phyloP scores from a whole-genome alignment of 2,329 filamentous ascomycete genomes.

The Hymenoscyphus fraxineus region DNA sequence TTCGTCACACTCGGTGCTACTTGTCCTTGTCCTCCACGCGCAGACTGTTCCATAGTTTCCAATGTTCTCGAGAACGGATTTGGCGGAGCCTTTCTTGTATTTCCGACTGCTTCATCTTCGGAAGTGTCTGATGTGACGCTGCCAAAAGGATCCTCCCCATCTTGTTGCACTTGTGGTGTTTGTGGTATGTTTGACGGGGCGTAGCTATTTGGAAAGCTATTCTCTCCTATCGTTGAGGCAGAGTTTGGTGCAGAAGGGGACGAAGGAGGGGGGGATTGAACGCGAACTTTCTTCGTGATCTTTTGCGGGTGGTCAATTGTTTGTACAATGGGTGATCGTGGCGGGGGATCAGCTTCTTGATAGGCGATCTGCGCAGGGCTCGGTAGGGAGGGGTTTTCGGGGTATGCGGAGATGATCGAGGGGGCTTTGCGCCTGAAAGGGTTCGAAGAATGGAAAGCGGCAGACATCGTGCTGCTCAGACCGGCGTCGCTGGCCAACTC shows the following conservation, averaged over 20 bases:
- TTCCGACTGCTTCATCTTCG: conserved; percentile 25
- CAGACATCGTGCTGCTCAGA: conserved; percentile 27
- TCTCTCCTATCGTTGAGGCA: conserved; percentile 34
- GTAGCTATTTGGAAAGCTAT: conserved; percentile 21
- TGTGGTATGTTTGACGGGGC: conserved; percentile 26
- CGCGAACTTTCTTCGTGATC: conserved; percentile 58
- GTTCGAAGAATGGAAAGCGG: conserved; percentile 33
- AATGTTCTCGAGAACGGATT: conserved; percentile 57
- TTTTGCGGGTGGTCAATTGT: conserved; percentile 25
- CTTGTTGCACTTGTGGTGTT: conserved; percentile 29
- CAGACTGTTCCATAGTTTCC: conserved; percentile 45
- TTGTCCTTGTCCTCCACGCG: conserved; percentile 19
- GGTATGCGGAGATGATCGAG: conserved; percentile 15
- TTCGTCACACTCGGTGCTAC: conserved; percentile 23
- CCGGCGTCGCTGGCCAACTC: background rate
- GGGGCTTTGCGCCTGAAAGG: conserved; percentile 34
- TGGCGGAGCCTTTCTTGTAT: conserved; percentile 36
- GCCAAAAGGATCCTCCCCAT: conserved; percentile 35
- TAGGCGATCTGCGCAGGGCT: conserved; percentile 17
- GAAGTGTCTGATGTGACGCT: conserved; percentile 33
- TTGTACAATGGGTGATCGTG: conserved; percentile 16
- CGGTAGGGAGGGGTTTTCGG: conserved; percentile 19
- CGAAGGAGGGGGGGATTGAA: conserved; percentile 61
- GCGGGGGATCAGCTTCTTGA: conserved; percentile 16
- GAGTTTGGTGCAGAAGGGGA: conserved; percentile 48